Conservation (phyloP, 805 yeast species). For the Cyberlindnera euphorbiae region DNA sequence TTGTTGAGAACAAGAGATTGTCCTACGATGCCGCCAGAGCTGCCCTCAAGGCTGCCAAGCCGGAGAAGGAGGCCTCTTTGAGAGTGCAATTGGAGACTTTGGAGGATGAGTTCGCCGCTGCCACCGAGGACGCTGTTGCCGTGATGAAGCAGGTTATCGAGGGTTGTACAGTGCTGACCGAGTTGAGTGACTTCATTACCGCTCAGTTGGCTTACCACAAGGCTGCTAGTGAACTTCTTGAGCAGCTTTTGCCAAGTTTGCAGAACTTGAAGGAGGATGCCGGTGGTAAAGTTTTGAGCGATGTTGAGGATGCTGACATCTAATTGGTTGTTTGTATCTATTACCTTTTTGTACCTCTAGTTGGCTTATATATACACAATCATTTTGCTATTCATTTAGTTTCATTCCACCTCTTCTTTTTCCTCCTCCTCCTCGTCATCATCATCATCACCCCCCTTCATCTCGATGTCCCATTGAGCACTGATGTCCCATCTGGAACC, state of each 20-base stretch:
- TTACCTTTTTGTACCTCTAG: not conserved
- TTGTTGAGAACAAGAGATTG: slow-evolving; percentile 73
- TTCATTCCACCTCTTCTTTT: not conserved
- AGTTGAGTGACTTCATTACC: slow-evolving; percentile 60
- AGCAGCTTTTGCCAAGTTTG: slow-evolving; percentile 57
- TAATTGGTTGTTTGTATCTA: slow-evolving; percentile 2
- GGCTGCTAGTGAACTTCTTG: slow-evolving; percentile 64
- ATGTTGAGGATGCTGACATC: slow-evolving; percentile 24
- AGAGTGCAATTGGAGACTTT: slow-evolving; percentile 76
- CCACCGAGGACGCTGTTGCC: slow-evolving; percentile 81
- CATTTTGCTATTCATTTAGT: slow-evolving; percentile 4
- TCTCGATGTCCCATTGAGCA: slow-evolving; percentile 72
- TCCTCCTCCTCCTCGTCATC: slow-evolving; percentile 20
- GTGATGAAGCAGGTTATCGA: slow-evolving; percentile 78
- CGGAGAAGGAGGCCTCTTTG: slow-evolving; percentile 67
- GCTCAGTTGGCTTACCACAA: slow-evolving; percentile 83
- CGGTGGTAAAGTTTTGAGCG: slow-evolving; percentile 24
- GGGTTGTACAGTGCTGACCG: slow-evolving; percentile 61
- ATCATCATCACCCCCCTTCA: slow-evolving; percentile 33
- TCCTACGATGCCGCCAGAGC: slow-evolving; percentile 77
- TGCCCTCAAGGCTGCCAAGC: slow-evolving; percentile 42
- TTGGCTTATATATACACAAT: slow-evolving; percentile 4
- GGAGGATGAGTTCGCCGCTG: slow-evolving; percentile 86
- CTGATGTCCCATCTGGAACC: slow-evolving; percentile 92
- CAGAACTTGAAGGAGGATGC: slow-evolving; percentile 56